Conservation (phyloP, 768 basidiomycete genomes). For the Mycena venus region DNA sequence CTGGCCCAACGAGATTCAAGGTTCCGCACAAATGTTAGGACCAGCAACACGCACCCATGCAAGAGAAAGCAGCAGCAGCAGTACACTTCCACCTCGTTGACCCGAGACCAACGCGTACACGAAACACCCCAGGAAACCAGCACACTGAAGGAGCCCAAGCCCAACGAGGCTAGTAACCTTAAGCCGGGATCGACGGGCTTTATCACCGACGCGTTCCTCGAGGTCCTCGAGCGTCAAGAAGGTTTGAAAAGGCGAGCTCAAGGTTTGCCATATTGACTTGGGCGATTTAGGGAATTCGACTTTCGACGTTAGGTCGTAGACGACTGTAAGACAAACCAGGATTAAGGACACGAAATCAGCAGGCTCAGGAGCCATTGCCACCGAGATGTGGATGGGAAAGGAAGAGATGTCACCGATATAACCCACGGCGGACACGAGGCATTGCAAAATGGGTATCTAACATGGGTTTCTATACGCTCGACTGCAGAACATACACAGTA, state of each 20-base stretch:
- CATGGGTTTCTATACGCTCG: neutral
- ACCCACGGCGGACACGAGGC: neutral
- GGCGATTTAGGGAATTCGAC: conserved; percentile 45
- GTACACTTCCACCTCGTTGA: conserved; percentile 38
- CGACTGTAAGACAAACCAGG: conserved; percentile 45
- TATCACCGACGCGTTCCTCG: conserved; percentile 51
- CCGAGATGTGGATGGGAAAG: neutral
- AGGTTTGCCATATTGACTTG: conserved; percentile 30
- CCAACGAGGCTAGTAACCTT: conserved; percentile 51
- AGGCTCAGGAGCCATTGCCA: neutral
- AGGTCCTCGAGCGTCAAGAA: conserved; percentile 68
- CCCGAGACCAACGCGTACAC: conserved; percentile 48
- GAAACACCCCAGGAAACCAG: conserved; percentile 59
- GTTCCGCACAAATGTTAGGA: conserved; percentile 14
- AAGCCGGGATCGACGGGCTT: conserved; percentile 40
- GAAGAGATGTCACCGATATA: neutral
- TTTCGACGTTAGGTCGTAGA: conserved; percentile 44
- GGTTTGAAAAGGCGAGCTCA: conserved; percentile 61
- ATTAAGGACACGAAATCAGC: conserved; percentile 8
- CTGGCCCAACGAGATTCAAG: conserved; percentile 45
- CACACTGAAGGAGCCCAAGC: conserved; percentile 53
- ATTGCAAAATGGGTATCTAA: neutral
- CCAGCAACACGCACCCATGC: conserved; percentile 62
- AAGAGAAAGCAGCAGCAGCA: conserved; percentile 50
- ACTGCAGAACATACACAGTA: neutral